A percentile compares a stretch with the other conserved stretches of the same genome.
Conservation (phyloP, 208 protist species). For the Crithidia bombi region DNA sequence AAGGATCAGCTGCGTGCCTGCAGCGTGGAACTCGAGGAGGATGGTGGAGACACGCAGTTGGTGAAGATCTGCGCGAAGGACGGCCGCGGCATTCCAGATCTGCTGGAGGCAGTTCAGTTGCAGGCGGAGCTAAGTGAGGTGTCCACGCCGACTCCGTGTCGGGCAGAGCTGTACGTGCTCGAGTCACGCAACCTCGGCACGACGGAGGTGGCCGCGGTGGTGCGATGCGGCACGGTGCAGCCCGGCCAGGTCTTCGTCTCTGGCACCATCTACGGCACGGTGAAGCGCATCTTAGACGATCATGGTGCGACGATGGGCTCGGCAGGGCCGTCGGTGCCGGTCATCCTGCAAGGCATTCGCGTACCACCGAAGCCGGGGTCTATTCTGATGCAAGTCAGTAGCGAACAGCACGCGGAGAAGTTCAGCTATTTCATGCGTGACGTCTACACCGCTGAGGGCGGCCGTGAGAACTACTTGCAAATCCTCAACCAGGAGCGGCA, state of each 20-base stretch:
- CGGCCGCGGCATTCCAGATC: conserved; percentile 78
- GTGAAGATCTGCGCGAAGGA: conserved; percentile 92
- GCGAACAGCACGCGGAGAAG: conserved; percentile 84
- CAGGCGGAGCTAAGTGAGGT: conserved; percentile 91
- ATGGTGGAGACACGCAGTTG: conserved; percentile 94
- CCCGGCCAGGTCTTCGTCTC: conserved; percentile 75
- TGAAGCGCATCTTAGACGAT: conserved; percentile 78
- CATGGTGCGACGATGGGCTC: conserved; percentile 58
- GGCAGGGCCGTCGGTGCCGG: conserved; percentile 75
- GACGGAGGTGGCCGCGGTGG: conserved; percentile 75
- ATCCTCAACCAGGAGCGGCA: conserved; percentile 74
- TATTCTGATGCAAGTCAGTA: conserved; percentile 88
- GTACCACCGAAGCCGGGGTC: conserved; percentile 83
- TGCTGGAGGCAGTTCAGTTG: conserved; percentile 92
- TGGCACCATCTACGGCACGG: conserved; percentile 76
- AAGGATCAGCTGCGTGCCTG: conserved; percentile 81
- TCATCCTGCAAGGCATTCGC: conserved; percentile 79
- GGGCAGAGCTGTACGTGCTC: conserved; percentile 91
- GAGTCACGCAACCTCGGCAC: conserved; percentile 72
- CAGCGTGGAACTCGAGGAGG: conserved; percentile 91
- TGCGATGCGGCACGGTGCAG: conserved; percentile 77
- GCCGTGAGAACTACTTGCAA: conserved; percentile 84
- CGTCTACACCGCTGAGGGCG: conserved; percentile 80
- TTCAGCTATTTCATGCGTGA: conserved; percentile 90
- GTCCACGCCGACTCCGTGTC: conserved; percentile 65